These are phyloP conservation scores for Penicillium paxilli DNA, from an alignment of 495 filamentous ascomycete genomes.

Conservation along the genomic window DNA sequence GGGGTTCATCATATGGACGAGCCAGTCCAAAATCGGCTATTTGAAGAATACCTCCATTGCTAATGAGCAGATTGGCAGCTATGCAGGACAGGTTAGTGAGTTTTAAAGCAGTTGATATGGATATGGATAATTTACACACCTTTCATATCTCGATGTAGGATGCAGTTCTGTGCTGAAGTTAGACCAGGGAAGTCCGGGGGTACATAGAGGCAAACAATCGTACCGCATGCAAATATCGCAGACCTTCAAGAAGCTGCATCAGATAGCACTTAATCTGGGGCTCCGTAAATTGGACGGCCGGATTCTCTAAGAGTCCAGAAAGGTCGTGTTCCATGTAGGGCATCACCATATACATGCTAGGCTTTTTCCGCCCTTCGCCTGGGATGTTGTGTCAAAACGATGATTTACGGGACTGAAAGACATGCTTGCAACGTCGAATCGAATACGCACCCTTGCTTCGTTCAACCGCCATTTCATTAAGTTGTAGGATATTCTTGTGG, in stretches of 20 bases:
- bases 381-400: conserved; percentile 7
- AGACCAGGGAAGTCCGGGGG: background rate
- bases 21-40: conserved; percentile 98
- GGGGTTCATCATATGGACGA: conserved; percentile 84
- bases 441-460: conserved; percentile 60
- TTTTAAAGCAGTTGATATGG: background rate
- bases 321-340: conserved; percentile 99
- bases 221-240: conserved; percentile 84
- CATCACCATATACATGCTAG: conserved; percentile 96
- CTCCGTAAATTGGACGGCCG: conserved; percentile 78
- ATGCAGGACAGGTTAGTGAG: conserved; percentile 25
- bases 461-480: conserved; percentile 97
- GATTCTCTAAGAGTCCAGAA: conserved; percentile 93
- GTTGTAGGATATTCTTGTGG: conserved; percentile 80
- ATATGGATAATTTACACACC: conserved; percentile 27
- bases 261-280: conserved; percentile 98
- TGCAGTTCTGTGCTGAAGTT: conserved; percentile 56
- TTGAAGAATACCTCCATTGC: conserved; percentile 88
- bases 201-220: conserved; percentile 1
- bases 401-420: no score
- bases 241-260: conserved; percentile 86
- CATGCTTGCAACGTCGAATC: no score
- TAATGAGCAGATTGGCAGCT: conserved; percentile 96
- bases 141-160: conserved; percentile 98
- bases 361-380: conserved; percentile 77